Evolutionary conservation across 164 flowering plant genomes (phyloP), one percentile per base, ranked within the genome.

Genomic region (Magnolia officinalis): DNA sequence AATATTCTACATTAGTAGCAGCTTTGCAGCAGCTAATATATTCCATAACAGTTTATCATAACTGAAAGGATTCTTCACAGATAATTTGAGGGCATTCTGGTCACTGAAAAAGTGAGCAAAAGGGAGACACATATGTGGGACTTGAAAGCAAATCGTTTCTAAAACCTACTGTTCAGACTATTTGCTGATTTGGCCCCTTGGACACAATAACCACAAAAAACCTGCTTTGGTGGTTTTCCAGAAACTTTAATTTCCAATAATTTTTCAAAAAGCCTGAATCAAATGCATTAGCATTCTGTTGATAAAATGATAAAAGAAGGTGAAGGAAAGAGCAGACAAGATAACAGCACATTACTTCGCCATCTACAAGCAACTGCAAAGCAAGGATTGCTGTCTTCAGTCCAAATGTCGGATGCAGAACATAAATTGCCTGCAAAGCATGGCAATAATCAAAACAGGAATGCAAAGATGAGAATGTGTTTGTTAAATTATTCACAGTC

Each of bases 401-500:
- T 76, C 96, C 96, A 61, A 96, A 82, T 11, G 93, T 92, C 1
- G 99, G 98, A 80, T 96, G 99, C 69, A 96, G 95, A 82, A 94
- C 87, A 82, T 96, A 96, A 65, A 92, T 90, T 63, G 98, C 98
- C 99, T 96, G 72, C 67, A 19, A 29, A 68, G 26, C 6, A 37
- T 14, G 14, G 70, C 52, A 66, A 14, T 7, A 51, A 20, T 68
- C 63, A 52, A 37, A 70, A 29, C 8, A 67, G 29, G 24, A 19
- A 6, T 2, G 45, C 49, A 64, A 37, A 51, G 13, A 18, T 21
- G 18, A 70, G 31, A 75, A 9, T 66, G 29, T 5, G 16, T 6
- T 45, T 37, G 20, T 20, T 61, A 31, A 19, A 31, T 50, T n/a
- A 8, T 23, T 23, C n/a, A 66, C 3, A 58, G 21, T 21, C 45